Base-by-base conservation (phyloP, 257 asterid species). In the Capsicum pubescens region DNA sequence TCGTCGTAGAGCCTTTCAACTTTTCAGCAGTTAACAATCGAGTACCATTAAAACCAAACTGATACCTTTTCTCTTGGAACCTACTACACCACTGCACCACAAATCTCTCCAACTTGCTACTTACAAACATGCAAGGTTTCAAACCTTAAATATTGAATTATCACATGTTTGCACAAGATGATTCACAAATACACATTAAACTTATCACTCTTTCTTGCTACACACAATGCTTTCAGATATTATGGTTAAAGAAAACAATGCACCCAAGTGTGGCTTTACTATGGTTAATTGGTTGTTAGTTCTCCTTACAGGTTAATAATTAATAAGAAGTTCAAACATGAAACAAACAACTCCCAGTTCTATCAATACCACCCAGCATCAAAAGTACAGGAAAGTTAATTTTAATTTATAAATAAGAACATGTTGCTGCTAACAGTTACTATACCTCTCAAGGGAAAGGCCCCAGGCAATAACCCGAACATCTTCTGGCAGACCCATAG, bases 391-490 rank as follows among this genome's bases (percentile, higher is more conserved):
- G 56, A 69, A 39, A 74, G 21, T 50, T 74, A 21, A 48, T 81
- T 64, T 63, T 21, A 6, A 63, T 26, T 19, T 21, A 63, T 21
- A 72, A 79, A 46, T 5, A 42, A 32, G 78, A 48, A 52, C 35
- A 44, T 83, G 35, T 36, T 67, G 68, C 50, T 21, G 69, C 6
- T 42, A 54, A 84, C 32, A 46, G 55, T 9, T 78, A 26, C 9
- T 63, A 70, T 89, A 94, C 99, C 99, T 96, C 87, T 96, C 99
- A 60, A 96, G 98, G 54, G 99, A 96, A 86, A 96, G 98, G 57
- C 99, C 99, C 99, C 99, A 96, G 26, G 99, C 99, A 76, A 96
- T 96, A 83, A 94, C 98, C 86, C 90, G 97, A 58, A 93, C 98
- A 86, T 96, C 99, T 89, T 93, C 97, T 7, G 99, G 99, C 69